phyloP scores from a whole-genome alignment of 2,329 filamentous ascomycete genomes.

The Ciborinia camelliae region DNA sequence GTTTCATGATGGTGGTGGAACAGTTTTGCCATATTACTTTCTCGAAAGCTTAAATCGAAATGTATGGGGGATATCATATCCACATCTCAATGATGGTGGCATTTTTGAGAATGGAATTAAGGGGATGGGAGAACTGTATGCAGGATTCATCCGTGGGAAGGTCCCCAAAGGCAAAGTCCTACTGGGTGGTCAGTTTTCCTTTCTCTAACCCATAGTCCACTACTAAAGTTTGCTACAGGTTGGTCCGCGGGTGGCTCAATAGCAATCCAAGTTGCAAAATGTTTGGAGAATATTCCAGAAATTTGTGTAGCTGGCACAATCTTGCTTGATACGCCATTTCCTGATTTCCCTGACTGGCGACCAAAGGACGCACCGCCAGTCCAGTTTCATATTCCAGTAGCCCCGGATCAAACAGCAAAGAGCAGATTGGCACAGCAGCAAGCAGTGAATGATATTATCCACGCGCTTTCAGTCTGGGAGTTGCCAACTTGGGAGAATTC shows the following conservation, averaged over 20 bases:
- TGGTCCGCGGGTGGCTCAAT: conserved; percentile 14
- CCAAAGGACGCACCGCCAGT: conserved; percentile 9
- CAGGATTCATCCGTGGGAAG: conserved; percentile 7
- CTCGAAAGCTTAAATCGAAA: conserved; percentile 13
- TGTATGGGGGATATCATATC: conserved; percentile 16
- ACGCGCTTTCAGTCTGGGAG: conserved; percentile 10
- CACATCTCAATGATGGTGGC: conserved; percentile 5
- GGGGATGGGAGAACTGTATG: conserved; percentile 10
- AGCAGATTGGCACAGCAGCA: conserved; percentile 9
- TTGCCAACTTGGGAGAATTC: conserved; percentile 9
- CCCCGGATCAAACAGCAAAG: neutral
- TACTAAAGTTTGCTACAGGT: neutral
- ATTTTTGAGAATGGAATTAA: conserved; percentile 7
- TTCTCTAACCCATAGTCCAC: neutral
- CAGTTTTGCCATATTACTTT: conserved; percentile 8
- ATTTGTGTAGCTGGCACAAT: conserved; percentile 11
- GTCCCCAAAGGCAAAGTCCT: conserved; percentile 8
- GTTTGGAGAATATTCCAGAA: conserved; percentile 9
- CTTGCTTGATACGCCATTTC: conserved; percentile 4
- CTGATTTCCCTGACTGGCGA: conserved; percentile 14
- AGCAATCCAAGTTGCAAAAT: conserved; percentile 11
- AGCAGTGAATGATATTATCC: conserved; percentile 12
- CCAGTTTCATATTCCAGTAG: conserved; percentile 6
- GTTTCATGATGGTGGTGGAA: conserved; percentile 16
- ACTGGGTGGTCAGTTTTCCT: conserved; percentile 5